These are phyloP conservation scores for Microthlaspi erraticum DNA, from an alignment of 345 rosid genomes.

Conservation along the genomic window DNA sequence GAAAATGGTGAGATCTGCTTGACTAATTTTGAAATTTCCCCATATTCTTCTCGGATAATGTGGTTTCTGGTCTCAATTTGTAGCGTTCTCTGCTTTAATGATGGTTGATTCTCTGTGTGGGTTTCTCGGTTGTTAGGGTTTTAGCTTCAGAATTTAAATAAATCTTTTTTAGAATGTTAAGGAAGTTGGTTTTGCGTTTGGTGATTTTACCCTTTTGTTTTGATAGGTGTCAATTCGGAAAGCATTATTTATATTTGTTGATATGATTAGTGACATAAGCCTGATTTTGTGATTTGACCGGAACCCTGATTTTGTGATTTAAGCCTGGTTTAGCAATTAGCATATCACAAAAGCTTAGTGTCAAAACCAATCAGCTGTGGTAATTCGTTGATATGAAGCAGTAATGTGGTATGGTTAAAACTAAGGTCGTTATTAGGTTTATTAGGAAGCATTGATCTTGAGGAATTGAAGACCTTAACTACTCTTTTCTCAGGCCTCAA, in stretches of 20 bases:
- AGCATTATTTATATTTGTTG: not conserved
- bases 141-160: not conserved
- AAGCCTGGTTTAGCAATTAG: no score
- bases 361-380: constrained; percentile 4
- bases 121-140: constrained; percentile 12
- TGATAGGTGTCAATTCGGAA: not conserved
- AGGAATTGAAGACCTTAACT: not conserved
- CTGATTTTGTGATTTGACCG: not conserved
- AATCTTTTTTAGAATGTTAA: not conserved
- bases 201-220: constrained; percentile 15
- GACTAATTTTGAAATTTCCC: not conserved
- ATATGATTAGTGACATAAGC: not conserved
- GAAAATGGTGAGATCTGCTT: constrained; percentile 19
- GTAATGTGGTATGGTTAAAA: not conserved
- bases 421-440: not conserved
- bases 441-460: not conserved
- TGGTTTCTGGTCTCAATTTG: constrained; percentile 5
- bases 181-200: not conserved
- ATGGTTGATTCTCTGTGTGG: not conserved
- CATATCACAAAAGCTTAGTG: not conserved
- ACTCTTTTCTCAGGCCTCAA: constrained; percentile 4
- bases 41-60: not conserved
- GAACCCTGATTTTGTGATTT: no score
- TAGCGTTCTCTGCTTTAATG: constrained; percentile 8
- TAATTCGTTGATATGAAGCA: not conserved